Evolutionary conservation across 768 basidiomycete species (phyloP).

Genomic region (Exidia glandulosa): DNA sequence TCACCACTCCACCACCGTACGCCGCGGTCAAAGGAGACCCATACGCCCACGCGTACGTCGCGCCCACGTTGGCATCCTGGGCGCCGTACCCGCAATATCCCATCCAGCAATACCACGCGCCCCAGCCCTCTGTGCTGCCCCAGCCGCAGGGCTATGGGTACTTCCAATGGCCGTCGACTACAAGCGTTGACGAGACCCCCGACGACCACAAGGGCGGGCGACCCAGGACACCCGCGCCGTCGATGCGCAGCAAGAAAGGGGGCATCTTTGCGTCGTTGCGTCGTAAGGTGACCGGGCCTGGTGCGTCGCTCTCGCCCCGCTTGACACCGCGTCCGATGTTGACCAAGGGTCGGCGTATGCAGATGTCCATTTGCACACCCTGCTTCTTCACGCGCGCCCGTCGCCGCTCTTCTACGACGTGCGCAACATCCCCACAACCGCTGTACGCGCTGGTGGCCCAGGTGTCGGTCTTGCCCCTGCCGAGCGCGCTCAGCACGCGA

Average conservation of each 20-base stretch:
- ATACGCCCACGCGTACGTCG: neutral
- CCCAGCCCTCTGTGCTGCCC: neutral
- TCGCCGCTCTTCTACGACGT: neutral
- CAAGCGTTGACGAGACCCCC: neutral
- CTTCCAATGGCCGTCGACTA: neutral
- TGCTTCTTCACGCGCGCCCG: neutral
- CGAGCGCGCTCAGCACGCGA: conserved; percentile 2
- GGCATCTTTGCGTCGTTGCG: neutral
- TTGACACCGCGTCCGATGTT: no score
- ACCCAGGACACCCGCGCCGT: neutral
- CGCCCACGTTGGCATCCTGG: neutral
- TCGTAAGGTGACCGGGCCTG: neutral
- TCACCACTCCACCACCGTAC: neutral
- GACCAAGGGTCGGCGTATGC: neutral
- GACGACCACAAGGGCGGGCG: neutral
- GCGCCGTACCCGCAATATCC: neutral
- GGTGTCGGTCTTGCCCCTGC: neutral
- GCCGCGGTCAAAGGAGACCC: neutral
- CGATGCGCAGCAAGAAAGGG: neutral
- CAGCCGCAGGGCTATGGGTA: neutral
- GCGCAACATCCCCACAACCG: neutral
- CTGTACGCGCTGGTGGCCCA: neutral
- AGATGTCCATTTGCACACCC: neutral
- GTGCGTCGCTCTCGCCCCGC: neutral
- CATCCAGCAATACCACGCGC: neutral